Percentiles rank a stretch among this genome's conserved stretches.
These are phyloP conservation scores for Zygosaccharomyces pseudobailii DNA, from an alignment of 1,139 yeast genomes.

Conservation along the genomic window DNA sequence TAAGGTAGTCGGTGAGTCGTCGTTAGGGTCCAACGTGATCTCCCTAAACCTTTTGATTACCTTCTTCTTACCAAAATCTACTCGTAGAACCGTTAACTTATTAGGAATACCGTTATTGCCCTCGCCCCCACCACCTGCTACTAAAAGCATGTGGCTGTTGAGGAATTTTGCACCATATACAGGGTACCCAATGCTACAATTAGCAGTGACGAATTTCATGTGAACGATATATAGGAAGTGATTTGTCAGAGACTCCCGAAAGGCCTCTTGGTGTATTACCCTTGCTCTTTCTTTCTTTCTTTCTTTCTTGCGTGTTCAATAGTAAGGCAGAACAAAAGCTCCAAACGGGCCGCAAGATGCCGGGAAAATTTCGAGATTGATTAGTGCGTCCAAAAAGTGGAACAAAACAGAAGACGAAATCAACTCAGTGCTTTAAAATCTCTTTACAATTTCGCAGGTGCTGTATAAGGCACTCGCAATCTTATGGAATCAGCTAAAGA, in stretches of 20 bases:
- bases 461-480: not conserved
- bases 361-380: not conserved
- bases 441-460: not conserved
- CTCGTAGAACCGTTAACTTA: conserved; percentile 66
- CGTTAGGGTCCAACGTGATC: conserved; percentile 53
- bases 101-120: conserved; percentile 86
- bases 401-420: not conserved
- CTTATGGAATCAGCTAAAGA: not conserved
- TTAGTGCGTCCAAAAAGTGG: not conserved
- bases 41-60: conserved; percentile 60
- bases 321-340: not conserved
- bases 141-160: conserved; percentile 56
- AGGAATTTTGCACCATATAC: conserved; percentile 73
- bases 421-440: not conserved
- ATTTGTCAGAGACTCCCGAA: conserved; percentile 2
- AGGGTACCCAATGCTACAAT: conserved; percentile 67
- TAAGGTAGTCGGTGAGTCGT: conserved; percentile 72
- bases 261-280: not conserved
- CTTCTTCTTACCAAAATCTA: conserved; percentile 51
- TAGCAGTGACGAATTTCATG: conserved; percentile 33
- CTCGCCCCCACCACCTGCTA: conserved; percentile 95
- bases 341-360: not conserved
- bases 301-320: conserved; percentile 1
- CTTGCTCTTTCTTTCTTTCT: not conserved
- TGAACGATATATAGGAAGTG: not conserved